phyloP scores from a whole-genome alignment of 2,329 filamentous ascomycete genomes.

The Fusarium dimerum region DNA sequence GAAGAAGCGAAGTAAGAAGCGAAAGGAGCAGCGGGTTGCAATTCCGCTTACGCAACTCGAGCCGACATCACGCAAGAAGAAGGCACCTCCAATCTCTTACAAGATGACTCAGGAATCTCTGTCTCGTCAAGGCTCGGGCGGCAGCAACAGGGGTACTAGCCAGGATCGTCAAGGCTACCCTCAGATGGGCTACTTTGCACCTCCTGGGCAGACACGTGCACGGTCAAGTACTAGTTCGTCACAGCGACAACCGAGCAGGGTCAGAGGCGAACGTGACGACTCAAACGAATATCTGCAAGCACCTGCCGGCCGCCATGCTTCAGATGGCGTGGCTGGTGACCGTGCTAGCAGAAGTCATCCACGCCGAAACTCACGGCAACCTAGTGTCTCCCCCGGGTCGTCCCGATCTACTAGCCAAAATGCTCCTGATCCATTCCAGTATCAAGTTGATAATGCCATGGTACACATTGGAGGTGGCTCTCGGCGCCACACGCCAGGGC shows the following conservation, averaged over 20 bases:
- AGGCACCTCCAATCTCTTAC: conserved; percentile 20
- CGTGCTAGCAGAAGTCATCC: conserved; percentile 36
- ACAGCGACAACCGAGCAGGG: conserved; percentile 35
- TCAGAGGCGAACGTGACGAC: conserved; percentile 39
- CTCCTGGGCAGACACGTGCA: conserved; percentile 44
- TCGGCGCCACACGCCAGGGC: conserved; percentile 41
- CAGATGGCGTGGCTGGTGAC: conserved; percentile 42
- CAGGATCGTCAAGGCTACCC: conserved; percentile 42
- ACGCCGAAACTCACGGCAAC: conserved; percentile 34
- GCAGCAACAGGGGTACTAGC: conserved; percentile 36
- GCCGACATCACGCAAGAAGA: conserved; percentile 41
- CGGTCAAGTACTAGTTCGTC: conserved; percentile 46
- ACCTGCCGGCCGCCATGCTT: conserved; percentile 42
- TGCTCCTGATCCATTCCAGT: conserved; percentile 52
- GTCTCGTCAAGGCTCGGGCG: conserved; percentile 40
- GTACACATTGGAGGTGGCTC: conserved; percentile 36
- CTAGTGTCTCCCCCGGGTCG: conserved; percentile 23
- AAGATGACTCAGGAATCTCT: conserved; percentile 36
- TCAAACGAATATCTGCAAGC: conserved; percentile 47
- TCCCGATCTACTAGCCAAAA: conserved; percentile 28
- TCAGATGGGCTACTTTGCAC: conserved; percentile 54
- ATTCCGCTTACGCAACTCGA: conserved; percentile 56
- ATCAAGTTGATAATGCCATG: conserved; percentile 49
- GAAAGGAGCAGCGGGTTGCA: conserved; percentile 50
- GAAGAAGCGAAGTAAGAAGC: conserved; percentile 38